Base-by-base conservation (phyloP, 768 basidiomycete species). In the Rhodosporidiobolus sp. region DNA sequence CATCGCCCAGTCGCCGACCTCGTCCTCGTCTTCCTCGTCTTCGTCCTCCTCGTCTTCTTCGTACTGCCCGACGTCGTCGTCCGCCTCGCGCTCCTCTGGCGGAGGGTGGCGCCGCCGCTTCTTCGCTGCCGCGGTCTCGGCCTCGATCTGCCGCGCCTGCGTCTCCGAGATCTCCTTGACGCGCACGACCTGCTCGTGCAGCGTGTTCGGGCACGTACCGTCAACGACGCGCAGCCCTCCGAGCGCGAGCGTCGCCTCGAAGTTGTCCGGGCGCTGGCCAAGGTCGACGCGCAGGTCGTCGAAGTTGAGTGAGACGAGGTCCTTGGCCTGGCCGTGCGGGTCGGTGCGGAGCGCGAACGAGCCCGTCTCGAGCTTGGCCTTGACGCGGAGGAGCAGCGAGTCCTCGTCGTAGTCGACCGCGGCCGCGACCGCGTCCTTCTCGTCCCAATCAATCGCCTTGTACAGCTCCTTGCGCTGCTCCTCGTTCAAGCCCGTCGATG, bases 391-490 rank as follows among this genome's bases (percentile, higher is more conserved):
- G 80, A 91, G 91, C 75, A 95, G 83, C 22, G 91, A 89, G 77
- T 97, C 91, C 59, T 86, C 85, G 5, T 92, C 88, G 16, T 86
- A 82, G 78, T 91, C 86, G 69, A 94, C 85, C 3, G 88, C 84
- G 59, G 88, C 85, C 1, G 86, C 84, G 26, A 92, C 84, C 6
- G 89, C 88, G 8, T 88, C 82, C 80, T 90, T 90, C 70, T 95
- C 94, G 79, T 98, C 92, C 78, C 90, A 94, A 81, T 97, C 92
- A 52, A 97, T 87, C 34, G 89, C 86, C 77, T 91, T 89, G 81
- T 95, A 94, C 22, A 97, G 85, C 81, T 97, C 87, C 80, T 88
- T 88, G 63, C 91, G 87, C 80, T 97, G 92, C 79, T 93, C 90
- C 46, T 91, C 92, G 22, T 90, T 94, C 86, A 96, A 90, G 0